Percentiles rank a stretch among this genome's conserved stretches.
Evolutionary conservation across 2,329 filamentous ascomycete genomes (phyloP).

Genomic region (Thelonectria discophora): DNA sequence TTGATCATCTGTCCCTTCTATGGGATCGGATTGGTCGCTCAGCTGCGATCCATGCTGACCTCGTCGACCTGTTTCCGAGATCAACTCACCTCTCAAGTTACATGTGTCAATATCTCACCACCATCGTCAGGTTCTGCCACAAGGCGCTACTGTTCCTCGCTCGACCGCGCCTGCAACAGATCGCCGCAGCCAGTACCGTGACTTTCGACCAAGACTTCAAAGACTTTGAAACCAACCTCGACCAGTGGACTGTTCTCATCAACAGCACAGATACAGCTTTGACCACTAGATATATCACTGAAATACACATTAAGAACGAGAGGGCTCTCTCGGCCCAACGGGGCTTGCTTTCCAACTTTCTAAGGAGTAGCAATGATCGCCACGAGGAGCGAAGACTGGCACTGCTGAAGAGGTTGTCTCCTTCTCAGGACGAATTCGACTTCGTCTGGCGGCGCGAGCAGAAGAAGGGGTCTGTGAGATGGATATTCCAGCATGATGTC

Average conservation of each 20-base stretch:
- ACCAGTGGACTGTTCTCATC: not conserved
- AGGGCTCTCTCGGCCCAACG: no score
- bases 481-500: not conserved
- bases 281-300: no score
- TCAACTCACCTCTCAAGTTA: not conserved
- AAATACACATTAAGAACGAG: no score
- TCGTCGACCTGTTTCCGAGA: not conserved
- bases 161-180: not conserved
- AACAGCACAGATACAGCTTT: not conserved
- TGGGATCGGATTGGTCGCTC: not conserved
- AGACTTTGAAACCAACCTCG: not conserved
- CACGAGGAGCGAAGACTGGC: not conserved
- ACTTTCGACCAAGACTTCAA: not conserved
- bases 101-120: slow-evolving; percentile 1
- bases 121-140: not conserved
- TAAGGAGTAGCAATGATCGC: not conserved
- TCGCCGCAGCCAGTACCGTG: not conserved
- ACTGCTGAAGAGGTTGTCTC: not conserved
- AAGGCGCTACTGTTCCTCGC: not conserved
- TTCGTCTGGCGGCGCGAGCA: slow-evolving; percentile 3
- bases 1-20: not conserved
- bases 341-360: no score
- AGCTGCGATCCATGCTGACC: not conserved
- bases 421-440: not conserved
- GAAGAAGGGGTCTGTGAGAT: not conserved